Conservation (phyloP, 179 eudicot genomes). For the Spinacia oleracea region DNA sequence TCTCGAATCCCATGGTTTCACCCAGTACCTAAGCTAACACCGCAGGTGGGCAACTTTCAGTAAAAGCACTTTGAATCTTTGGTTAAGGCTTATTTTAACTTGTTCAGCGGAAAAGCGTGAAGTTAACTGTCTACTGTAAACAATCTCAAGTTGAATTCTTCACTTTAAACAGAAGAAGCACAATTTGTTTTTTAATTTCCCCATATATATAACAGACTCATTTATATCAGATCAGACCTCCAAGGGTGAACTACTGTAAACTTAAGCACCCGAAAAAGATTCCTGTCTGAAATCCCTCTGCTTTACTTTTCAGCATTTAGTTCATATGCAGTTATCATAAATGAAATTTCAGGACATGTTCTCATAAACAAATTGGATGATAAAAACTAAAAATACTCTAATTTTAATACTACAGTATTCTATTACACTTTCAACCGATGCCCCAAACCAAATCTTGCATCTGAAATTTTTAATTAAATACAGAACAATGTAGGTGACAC, state of each 20-base stretch:
- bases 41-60: not conserved
- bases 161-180: not conserved
- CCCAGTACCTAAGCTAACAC: not conserved
- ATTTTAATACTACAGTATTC: too few relatives aligned
- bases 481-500: too few relatives aligned
- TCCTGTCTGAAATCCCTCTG: not conserved
- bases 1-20: not conserved
- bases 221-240: not conserved
- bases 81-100: too few relatives aligned
- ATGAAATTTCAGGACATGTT: not conserved
- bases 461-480: too few relatives aligned
- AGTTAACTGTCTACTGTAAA: too few relatives aligned
- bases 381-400: too few relatives aligned
- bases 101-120: too few relatives aligned
- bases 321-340: not conserved
- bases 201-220: not conserved
- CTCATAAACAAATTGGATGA: not conserved
- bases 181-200: too few relatives aligned
- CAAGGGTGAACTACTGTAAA: not conserved
- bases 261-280: not conserved
- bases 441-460: too few relatives aligned
- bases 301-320: not conserved
- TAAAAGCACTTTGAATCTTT: not conserved
- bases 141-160: not conserved
- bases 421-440: too few relatives aligned